Evolutionary conservation across 2,329 filamentous ascomycete genomes (phyloP), one percentile per base, ranked within the genome.

Genomic region (Aspergillus brasiliensis): DNA sequence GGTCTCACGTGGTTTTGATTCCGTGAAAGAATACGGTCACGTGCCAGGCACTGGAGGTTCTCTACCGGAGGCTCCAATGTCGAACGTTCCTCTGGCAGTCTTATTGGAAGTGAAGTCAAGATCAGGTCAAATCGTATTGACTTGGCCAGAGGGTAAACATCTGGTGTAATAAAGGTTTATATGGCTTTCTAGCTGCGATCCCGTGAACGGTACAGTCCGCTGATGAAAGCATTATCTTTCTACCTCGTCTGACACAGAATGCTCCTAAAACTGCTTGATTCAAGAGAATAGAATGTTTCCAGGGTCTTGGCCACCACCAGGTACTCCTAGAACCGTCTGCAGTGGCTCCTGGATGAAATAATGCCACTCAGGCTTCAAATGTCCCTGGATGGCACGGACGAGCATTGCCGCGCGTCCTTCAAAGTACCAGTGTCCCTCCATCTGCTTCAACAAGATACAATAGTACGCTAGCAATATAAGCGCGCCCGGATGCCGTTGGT

Each of bases 401-500:
- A 47, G 15, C 44, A 21, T 15, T 15, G 44, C 44, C 17, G 42
- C 53, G 21, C 31, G 28, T 6, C 37, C 25, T 15, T 56, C 40
- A 31, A 56, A 56, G n/a, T 56, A 49, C 54, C 54, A 56, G 25
- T 56, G 37, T 17, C 17, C 17, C 42, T 49, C 42, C 42, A 49
- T 48, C 11, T 48, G 31, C 17, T 25, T 23, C 40, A 58, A 21
- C 28, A 58, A 17, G 2, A 54, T 40, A 15, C 40, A 17, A 28
- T 54, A 58, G 27, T 58, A 25, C 17, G 57, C 57, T 10, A 58
- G 28, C 13, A 58, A 31, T 3, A 58, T 17, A 15, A 58, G 28
- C 1, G 57, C 57, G 1, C 49, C 49, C 1, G 57, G 57, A 19
- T 40, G 42, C 6, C 34, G 31, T 8, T 54, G 57, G 2, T 58